These are phyloP conservation scores for Hylodesmum podocarpum DNA, from an alignment of 306 rosid genomes.

Conservation along the genomic window DNA sequence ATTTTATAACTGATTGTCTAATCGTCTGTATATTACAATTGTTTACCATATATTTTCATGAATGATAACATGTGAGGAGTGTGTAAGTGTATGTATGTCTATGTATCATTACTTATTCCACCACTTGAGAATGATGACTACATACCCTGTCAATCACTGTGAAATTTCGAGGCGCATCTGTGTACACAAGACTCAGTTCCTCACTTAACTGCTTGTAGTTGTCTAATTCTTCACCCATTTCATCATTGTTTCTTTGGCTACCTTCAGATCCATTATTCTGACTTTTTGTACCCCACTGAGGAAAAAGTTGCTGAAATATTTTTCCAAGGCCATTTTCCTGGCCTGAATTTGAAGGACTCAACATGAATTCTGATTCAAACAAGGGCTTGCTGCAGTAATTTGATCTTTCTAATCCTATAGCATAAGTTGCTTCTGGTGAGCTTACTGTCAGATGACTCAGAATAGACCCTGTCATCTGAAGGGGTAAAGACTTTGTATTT, in stretches of 20 bases:
- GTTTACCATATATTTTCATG: too few relatives aligned
- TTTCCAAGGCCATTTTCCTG: slow-evolving; percentile 35
- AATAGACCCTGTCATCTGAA: slow-evolving; percentile 59
- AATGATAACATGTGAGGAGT: background rate
- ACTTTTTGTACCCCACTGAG: slow-evolving; percentile 37
- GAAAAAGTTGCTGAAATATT: slow-evolving; percentile 36
- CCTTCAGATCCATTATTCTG: slow-evolving; percentile 34
- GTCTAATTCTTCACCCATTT: slow-evolving; percentile 61
- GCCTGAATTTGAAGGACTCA: slow-evolving; percentile 54
- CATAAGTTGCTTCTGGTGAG: slow-evolving; percentile 86
- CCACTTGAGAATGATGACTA: background rate
- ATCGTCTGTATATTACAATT: too few relatives aligned
- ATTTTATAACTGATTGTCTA: too few relatives aligned
- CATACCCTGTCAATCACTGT: slow-evolving; percentile 82
- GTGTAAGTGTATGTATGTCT: background rate
- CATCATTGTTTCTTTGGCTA: slow-evolving; percentile 36
- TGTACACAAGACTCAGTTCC: slow-evolving; percentile 60
- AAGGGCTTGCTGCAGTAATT: slow-evolving; percentile 50
- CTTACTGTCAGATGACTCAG: slow-evolving; percentile 82
- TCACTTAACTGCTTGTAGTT: slow-evolving; percentile 60
- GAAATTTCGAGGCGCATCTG: slow-evolving; percentile 65
- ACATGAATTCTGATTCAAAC: slow-evolving; percentile 45
- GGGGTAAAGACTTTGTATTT: slow-evolving; percentile 51
- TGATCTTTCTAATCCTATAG: slow-evolving; percentile 76
- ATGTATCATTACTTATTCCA: background rate